Percentiles rank a stretch among this genome's conserved stretches.
Evolutionary conservation across 192 early-diverging fungal species (phyloP).

Genomic region (Gryganskiella cystojenkinii): DNA sequence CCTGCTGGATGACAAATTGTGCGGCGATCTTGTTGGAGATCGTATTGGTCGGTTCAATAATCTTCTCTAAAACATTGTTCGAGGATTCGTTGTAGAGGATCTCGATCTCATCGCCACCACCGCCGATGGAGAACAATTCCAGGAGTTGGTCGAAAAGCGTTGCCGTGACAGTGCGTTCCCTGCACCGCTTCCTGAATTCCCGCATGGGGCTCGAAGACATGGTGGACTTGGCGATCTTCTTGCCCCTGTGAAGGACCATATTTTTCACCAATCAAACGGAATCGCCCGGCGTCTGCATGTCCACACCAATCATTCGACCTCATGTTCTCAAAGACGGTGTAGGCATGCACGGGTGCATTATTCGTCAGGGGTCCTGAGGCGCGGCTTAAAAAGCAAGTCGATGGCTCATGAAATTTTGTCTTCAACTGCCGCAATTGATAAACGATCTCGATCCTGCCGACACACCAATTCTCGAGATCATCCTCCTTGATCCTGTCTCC

Average conservation of each 20-base stretch:
- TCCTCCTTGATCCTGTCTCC: neutral
- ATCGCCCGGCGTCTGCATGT: no score
- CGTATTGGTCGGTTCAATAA: neutral
- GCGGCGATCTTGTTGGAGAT: slow-evolving; percentile 5
- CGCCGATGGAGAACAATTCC: neutral
- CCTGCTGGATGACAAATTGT: neutral
- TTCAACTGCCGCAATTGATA: slow-evolving; percentile 11
- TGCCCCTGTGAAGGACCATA: no score
- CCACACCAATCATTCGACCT: no score
- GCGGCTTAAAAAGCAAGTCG: neutral
- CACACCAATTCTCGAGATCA: slow-evolving; percentile 8
- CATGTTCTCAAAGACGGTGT: no score
- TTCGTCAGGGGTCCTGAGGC: neutral
- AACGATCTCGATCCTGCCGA: neutral
- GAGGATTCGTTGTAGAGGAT: neutral
- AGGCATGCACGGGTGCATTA: slow-evolving; percentile 1
- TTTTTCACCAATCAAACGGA: no score
- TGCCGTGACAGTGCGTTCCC: slow-evolving; percentile 1
- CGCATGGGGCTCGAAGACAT: neutral
- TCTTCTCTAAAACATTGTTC: slow-evolving; percentile 7
- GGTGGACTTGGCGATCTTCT: slow-evolving; percentile 3
- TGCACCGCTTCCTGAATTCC: slow-evolving; percentile 6
- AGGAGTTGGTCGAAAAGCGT: neutral
- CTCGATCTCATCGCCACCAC: slow-evolving; percentile 4
- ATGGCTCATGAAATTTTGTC: slow-evolving; percentile 5